Evolutionary conservation across 495 filamentous ascomycete genomes (phyloP).

Genomic region (Aspergillus saccharolyticus): DNA sequence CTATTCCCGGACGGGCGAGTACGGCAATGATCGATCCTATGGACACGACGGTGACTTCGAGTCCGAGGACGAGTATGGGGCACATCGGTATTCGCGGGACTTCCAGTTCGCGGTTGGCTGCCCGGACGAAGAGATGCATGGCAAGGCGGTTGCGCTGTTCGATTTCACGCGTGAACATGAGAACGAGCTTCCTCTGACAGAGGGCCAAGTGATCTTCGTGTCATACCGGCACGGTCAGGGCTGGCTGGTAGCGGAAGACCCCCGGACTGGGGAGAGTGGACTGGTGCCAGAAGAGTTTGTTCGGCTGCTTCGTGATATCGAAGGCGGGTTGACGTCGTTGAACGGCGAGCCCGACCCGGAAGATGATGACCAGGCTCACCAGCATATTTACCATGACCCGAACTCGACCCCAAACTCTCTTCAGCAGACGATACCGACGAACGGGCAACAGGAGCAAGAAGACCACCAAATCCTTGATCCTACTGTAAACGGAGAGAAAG

Average conservation of each 20-base stretch:
- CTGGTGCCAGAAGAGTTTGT: conserved; percentile 97
- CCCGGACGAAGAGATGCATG: conserved; percentile 96
- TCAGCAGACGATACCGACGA: conserved; percentile 24
- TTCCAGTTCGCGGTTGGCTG: conserved; percentile 95
- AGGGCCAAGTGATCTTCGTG: conserved; percentile 95
- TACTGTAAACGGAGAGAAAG: conserved; percentile 14
- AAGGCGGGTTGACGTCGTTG: conserved; percentile 55
- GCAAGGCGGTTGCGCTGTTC: conserved; percentile 91
- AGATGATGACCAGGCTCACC: conserved; percentile 9
- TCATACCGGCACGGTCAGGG: conserved; percentile 93
- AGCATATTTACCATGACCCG: conserved; percentile 23
- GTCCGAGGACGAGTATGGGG: conserved; percentile 54
- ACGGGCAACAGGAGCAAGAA: conserved; percentile 15
- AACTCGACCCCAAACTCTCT: conserved; percentile 25
- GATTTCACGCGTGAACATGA: conserved; percentile 94
- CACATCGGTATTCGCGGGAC: conserved; percentile 69
- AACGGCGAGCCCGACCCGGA: conserved; percentile 35
- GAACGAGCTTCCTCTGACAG: conserved; percentile 86
- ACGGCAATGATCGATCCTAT: conserved; percentile 54
- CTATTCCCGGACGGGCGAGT: conserved; percentile 45
- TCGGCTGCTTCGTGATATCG: conserved; percentile 84
- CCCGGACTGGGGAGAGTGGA: conserved; percentile 82
- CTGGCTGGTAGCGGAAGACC: conserved; percentile 95
- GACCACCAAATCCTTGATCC: not conserved
- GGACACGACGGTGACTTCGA: conserved; percentile 49